Base-by-base conservation (phyloP, 2,329 filamentous ascomycete genomes). In the Huntiella moniliformis region DNA sequence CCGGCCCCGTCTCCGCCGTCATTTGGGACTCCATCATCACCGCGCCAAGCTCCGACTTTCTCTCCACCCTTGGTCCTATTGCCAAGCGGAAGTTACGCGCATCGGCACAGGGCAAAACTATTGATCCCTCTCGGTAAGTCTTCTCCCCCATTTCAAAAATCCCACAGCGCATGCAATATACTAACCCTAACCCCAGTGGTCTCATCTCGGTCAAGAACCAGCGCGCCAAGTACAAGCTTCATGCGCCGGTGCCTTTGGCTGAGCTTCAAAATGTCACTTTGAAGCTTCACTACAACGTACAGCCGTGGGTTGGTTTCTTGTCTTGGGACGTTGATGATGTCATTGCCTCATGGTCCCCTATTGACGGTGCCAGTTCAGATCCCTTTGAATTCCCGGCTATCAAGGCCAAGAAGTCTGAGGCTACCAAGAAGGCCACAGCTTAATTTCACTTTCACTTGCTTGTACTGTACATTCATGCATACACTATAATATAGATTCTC, bases 1-100 rank as follows among this genome's bases (percentile, higher is more conserved):
- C 51, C 32, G 53, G 52, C 44, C 53, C 54, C 48, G 64, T 63
- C 53, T 73, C 86, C 63, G 82, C 83, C 54, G 80, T 95, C 52
- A 88, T 98, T 64, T 96, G 88, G 91, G 88, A 98, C 64, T 73
- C 71, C 53, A 96, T 98, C 65, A 87, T 98, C 63, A 82, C 84
- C 38, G 77, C 74, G 54, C 71, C 75, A 46, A 74, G 71, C 55
- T 73, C 80, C 32, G 65, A 77, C 63, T 66, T 77, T 64, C 61
- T 79, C 46, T 60, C 67, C 57, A 79, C 75, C 59, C 63, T 78
- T 42, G 70, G 73, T 4, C 73, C 74, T 8, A 63, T 67, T 1
- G 66, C 73, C 13, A 66, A 74, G 61, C 74, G 72, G 64, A 80
- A 78, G 63, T 65, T 81, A 56, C 62, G 63, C 53, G 68, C 66